Evolutionary conservation across 805 yeast genomes (phyloP).

Genomic region (Komagataella pseudopastoris): DNA sequence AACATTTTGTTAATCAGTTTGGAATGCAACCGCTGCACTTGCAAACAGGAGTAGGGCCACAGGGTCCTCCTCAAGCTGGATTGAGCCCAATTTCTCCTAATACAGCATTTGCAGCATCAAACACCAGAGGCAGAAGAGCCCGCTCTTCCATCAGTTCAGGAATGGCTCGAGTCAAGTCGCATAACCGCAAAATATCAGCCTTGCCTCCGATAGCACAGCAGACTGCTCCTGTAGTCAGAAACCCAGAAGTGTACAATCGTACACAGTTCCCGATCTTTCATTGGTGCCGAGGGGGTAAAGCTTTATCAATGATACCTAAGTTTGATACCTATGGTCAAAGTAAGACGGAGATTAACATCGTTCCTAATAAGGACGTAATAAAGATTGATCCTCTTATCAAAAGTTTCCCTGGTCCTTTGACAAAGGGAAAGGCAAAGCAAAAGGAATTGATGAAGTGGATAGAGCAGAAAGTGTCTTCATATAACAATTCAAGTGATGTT

Average conservation of each 20-base stretch:
- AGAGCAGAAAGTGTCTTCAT: constrained; percentile 17
- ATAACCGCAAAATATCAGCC: background rate
- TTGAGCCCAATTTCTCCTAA: background rate
- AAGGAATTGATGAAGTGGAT: constrained; percentile 66
- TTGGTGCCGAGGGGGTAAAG: constrained; percentile 39
- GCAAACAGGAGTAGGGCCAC: background rate
- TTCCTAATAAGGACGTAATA: constrained; percentile 18
- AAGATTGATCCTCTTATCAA: constrained; percentile 33
- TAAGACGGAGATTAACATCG: constrained; percentile 22
- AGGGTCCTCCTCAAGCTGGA: background rate
- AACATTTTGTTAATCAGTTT: background rate
- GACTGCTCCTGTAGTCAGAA: background rate
- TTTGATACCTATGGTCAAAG: constrained; percentile 21
- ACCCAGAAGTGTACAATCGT: background rate
- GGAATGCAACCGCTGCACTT: background rate
- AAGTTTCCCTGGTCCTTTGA: constrained; percentile 58
- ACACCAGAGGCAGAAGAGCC: background rate
- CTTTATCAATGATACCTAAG: constrained; percentile 31
- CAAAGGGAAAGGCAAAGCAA: constrained; percentile 38
- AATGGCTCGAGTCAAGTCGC: background rate
- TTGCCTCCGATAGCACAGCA: background rate
- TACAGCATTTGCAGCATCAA: background rate
- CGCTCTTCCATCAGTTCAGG: background rate
- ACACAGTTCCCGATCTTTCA: constrained; percentile 50
- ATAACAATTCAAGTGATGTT: constrained; percentile 7